Evolutionary conservation across 2,329 filamentous ascomycete genomes (phyloP).

Genomic region (Drechslera avenae): DNA sequence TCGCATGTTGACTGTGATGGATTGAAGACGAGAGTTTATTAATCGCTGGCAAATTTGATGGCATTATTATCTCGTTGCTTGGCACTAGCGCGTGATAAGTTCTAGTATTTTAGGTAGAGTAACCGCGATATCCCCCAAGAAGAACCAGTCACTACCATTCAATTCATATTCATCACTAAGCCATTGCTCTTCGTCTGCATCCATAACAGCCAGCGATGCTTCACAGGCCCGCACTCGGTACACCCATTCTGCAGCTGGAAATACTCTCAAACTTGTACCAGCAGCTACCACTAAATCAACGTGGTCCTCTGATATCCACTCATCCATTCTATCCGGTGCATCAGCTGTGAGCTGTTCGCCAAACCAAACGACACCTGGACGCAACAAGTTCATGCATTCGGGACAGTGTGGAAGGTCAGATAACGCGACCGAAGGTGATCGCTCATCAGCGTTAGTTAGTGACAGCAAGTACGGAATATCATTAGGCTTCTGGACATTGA

Average conservation of each 20-base stretch:
- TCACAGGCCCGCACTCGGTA: conserved; percentile 1
- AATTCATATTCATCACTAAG: too few relatives aligned
- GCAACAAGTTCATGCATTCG: conserved; percentile 12
- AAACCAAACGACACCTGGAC: conserved; percentile 23
- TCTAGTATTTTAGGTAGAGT: too few relatives aligned
- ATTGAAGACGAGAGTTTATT: too few relatives aligned
- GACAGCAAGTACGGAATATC: conserved; percentile 12
- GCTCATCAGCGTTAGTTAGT: not conserved
- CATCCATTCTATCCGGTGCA: conserved; percentile 15
- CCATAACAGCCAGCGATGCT: conserved; percentile 14
- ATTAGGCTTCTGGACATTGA: conserved; percentile 6
- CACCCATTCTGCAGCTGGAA: conserved; percentile 21
- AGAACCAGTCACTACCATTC: too few relatives aligned
- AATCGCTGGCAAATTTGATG: too few relatives aligned
- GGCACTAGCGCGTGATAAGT: too few relatives aligned
- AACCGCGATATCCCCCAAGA: too few relatives aligned
- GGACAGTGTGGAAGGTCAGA: conserved; percentile 19
- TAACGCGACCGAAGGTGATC: not conserved
- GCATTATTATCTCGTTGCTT: too few relatives aligned
- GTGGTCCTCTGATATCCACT: conserved; percentile 8
- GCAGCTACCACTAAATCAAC: conserved; percentile 15
- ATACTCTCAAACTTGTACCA: conserved; percentile 18
- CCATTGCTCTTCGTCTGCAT: not conserved
- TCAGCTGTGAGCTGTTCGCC: conserved; percentile 16
- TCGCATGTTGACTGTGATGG: too few relatives aligned